Percentiles rank a stretch among this genome's conserved stretches.
Evolutionary conservation across 192 early-diverging fungal species (phyloP).

Genomic region (Borealophlyctis nickersoniae): DNA sequence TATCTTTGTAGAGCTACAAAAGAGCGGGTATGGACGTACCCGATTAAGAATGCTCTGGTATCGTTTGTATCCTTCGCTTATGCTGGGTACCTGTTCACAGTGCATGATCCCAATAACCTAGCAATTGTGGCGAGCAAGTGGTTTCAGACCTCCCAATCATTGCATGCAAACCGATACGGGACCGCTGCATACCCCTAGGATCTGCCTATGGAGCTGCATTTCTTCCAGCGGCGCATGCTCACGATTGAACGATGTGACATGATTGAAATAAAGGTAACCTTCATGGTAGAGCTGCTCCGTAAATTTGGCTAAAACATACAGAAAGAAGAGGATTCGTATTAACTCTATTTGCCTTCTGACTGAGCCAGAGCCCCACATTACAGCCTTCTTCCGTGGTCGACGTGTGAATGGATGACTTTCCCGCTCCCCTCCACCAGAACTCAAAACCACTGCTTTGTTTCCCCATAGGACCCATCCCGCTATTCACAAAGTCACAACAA

Average conservation of each 20-base stretch:
- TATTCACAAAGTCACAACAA: no score
- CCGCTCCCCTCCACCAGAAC: no score
- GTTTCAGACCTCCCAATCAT: no score
- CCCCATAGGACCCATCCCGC: no score
- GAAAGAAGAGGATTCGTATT: no score
- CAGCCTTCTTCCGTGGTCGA: no score
- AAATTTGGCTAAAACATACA: constrained; percentile 25
- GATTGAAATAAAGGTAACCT: constrained; percentile 69
- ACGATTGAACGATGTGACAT: constrained; percentile 61
- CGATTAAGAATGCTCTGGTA: constrained; percentile 59
- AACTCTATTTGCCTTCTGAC: constrained; percentile 4
- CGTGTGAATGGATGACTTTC: no score
- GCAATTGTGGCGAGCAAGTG: no score
- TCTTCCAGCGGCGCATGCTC: constrained; percentile 75
- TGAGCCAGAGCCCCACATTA: constrained; percentile 10
- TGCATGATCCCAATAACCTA: constrained; percentile 81
- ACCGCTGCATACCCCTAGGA: constrained; percentile 75
- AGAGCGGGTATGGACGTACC: constrained; percentile 51
- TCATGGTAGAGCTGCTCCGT: constrained; percentile 47
- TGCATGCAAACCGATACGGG: no score
- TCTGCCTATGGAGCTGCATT: constrained; percentile 67
- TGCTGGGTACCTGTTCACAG: constrained; percentile 59
- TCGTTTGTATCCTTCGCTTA: constrained; percentile 56
- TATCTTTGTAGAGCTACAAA: constrained; percentile 3
- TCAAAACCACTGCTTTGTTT: no score